Percentiles rank a stretch among this genome's conserved stretches.
Conservation (phyloP, 192 early-diverging fungal genomes). For the Coemansia sp. region DNA sequence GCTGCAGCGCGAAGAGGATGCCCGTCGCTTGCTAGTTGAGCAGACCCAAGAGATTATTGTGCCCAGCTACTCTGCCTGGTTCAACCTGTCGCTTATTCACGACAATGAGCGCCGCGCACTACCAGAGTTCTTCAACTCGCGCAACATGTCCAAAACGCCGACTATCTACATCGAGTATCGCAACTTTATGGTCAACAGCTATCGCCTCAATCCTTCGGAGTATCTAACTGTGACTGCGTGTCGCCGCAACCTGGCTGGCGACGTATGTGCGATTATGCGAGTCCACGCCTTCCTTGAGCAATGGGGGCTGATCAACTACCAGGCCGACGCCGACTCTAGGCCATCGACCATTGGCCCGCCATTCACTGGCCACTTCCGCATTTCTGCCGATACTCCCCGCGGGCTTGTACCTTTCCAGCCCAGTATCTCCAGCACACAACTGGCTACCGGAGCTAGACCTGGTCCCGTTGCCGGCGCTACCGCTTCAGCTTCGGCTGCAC, state of each 20-base stretch:
- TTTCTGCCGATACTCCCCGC: constrained; percentile 93
- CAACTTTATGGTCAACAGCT: constrained; percentile 98
- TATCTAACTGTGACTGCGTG: constrained; percentile 99
- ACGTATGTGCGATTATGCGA: constrained; percentile 97
- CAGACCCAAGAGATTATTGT: constrained; percentile 73
- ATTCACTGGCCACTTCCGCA: constrained; percentile 94
- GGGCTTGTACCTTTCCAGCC: constrained; percentile 90
- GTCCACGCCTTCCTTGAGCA: constrained; percentile 99
- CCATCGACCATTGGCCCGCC: constrained; percentile 92
- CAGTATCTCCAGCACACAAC: constrained; percentile 26
- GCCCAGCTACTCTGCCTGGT: constrained; percentile 96
- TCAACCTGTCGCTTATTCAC: constrained; percentile 73
- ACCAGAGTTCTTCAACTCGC: constrained; percentile 95
- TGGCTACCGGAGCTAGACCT: constrained; percentile 7
- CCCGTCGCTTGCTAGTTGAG: constrained; percentile 61
- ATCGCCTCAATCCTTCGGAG: constrained; percentile 91
- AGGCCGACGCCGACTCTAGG: constrained; percentile 89
- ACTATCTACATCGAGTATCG: constrained; percentile 91
- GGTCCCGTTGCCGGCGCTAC: not conserved
- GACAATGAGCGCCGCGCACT: constrained; percentile 84
- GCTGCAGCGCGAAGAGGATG: constrained; percentile 62
- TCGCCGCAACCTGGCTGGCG: constrained; percentile 92
- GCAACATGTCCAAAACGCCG: constrained; percentile 91
- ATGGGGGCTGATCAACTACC: constrained; percentile 99
- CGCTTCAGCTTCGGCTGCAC: constrained; percentile 15